Evolutionary conservation across 2,329 filamentous ascomycete genomes (phyloP).

Genomic region (Neonectria coccinea): DNA sequence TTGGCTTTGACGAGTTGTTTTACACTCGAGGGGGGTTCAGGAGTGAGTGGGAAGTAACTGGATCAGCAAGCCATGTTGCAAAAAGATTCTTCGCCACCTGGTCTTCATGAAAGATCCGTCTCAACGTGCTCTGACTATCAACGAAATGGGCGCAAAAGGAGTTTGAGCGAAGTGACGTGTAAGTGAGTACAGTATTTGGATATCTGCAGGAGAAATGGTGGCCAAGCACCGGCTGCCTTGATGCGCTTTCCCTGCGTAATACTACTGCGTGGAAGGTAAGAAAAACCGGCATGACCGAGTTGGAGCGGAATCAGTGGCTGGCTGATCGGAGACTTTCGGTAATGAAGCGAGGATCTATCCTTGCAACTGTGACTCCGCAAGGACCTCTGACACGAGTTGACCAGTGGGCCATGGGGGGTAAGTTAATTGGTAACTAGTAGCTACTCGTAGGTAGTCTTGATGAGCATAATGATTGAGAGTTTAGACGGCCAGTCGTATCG

Average conservation of each 20-base stretch:
- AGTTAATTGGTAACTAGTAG: too few relatives aligned
- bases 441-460: not conserved
- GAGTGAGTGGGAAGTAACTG: not conserved
- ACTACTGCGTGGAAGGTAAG: not conserved
- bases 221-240: not conserved
- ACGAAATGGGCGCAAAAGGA: not conserved
- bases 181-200: not conserved
- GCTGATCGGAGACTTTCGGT: slow-evolving; percentile 1
- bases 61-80: not conserved
- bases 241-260: not conserved
- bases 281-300: not conserved
- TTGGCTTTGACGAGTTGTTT: not conserved
- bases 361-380: slow-evolving; percentile 2
- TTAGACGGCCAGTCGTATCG: not conserved
- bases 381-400: not conserved
- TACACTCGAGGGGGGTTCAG: not conserved
- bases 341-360: not conserved
- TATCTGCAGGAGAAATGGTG: not conserved
- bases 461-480: not conserved
- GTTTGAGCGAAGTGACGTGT: not conserved
- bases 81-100: not conserved
- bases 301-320: not conserved
- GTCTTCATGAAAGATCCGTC: not conserved
- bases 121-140: not conserved
- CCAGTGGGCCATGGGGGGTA: not conserved